phyloP scores from a whole-genome alignment of 2,329 filamentous ascomycete genomes.

The Uncinocarpus reesii region DNA sequence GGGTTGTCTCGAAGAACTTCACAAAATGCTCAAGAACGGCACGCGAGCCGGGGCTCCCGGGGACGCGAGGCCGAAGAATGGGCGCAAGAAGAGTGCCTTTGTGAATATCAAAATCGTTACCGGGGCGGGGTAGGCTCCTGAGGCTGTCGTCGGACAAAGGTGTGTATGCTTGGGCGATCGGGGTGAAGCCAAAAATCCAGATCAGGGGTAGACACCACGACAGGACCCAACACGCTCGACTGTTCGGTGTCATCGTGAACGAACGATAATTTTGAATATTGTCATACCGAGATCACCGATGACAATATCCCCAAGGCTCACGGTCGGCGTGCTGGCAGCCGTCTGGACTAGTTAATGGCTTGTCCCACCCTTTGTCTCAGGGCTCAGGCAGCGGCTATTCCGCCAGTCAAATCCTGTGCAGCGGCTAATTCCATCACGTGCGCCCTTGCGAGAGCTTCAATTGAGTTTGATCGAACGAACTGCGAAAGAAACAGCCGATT shows the following conservation, averaged over 20 bases:
- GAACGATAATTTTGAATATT: neutral
- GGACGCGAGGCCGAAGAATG: constrained; percentile 77
- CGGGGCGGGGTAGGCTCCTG: constrained; percentile 58
- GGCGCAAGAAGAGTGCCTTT: constrained; percentile 68
- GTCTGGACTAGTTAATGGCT: neutral
- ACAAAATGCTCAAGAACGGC: constrained; percentile 71
- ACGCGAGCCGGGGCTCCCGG: constrained; percentile 66
- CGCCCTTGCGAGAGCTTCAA: neutral
- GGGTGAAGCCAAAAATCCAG: constrained; percentile 21
- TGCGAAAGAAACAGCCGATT: neutral
- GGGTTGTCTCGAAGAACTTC: constrained; percentile 62
- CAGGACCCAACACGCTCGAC: neutral
- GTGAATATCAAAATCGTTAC: constrained; percentile 66
- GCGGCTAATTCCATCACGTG: constrained; percentile 1
- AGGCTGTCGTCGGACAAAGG: constrained; percentile 66
- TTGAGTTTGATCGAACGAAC: too few relatives aligned
- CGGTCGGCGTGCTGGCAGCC: neutral
- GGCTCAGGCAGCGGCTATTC: too few relatives aligned
- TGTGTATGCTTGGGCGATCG: constrained; percentile 41
- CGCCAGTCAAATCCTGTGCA: neutral
- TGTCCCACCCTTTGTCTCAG: neutral
- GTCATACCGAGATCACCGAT: constrained; percentile 15
- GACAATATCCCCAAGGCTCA: constrained; percentile 20
- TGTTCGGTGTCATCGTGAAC: constrained; percentile 1
- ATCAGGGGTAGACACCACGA: constrained; percentile 3